phyloP scores from a whole-genome alignment of 2,329 filamentous ascomycete genomes.

The Penicillium sp. region DNA sequence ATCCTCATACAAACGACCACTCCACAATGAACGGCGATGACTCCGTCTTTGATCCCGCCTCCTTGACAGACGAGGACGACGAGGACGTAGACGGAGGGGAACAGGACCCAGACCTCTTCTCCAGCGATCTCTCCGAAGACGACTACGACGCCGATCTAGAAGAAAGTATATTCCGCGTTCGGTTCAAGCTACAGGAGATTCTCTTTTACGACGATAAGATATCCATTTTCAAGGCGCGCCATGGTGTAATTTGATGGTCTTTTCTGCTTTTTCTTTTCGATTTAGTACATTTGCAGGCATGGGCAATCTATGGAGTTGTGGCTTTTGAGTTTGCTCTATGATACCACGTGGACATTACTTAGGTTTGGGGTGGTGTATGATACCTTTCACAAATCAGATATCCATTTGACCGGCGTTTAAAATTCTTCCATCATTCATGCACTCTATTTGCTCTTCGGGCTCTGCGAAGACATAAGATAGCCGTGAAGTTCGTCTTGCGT shows the following conservation, averaged over 20 bases:
- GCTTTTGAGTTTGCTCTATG: not conserved
- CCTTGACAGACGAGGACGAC: slow-evolving; percentile 43
- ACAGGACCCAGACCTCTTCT: slow-evolving; percentile 21
- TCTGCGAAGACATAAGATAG: too few relatives aligned
- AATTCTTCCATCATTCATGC: too few relatives aligned
- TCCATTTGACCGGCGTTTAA: not conserved
- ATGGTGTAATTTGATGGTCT: slow-evolving; percentile 49
- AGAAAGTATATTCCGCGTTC: slow-evolving; percentile 37
- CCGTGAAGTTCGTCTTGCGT: too few relatives aligned
- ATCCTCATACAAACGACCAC: slow-evolving; percentile 33
- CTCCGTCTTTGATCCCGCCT: slow-evolving; percentile 44
- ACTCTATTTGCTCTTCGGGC: not conserved
- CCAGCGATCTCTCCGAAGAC: slow-evolving; percentile 30
- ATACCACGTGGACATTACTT: slow-evolving; percentile 9
- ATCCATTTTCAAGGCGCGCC: slow-evolving; percentile 73
- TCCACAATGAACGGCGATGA: slow-evolving; percentile 49
- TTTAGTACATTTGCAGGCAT: not conserved
- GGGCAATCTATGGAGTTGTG: not conserved
- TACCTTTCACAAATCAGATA: not conserved
- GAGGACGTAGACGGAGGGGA: slow-evolving; percentile 25
- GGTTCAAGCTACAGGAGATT: slow-evolving; percentile 71
- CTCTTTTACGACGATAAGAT: slow-evolving; percentile 83
- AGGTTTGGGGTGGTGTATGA: not conserved
- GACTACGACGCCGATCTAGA: slow-evolving; percentile 48
- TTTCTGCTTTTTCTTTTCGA: not conserved